Conservation (phyloP, 345 rosid species). For the Salix purpurea region DNA sequence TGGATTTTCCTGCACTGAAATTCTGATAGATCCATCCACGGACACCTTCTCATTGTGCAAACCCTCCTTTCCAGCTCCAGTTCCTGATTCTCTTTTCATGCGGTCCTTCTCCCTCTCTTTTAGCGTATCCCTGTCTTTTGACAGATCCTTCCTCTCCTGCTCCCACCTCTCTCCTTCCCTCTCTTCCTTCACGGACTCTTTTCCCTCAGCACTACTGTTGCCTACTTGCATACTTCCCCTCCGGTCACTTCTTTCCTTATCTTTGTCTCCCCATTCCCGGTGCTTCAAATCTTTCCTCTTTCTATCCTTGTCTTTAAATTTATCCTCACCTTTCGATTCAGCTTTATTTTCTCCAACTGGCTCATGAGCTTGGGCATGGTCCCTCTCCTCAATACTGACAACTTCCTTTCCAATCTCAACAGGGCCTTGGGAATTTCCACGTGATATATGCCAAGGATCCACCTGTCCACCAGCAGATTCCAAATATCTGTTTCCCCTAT, state of each 20-base stretch:
- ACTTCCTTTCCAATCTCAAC: slow-evolving; percentile 62
- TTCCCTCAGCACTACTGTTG: slow-evolving; percentile 50
- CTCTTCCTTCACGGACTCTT: slow-evolving; percentile 70
- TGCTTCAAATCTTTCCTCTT: slow-evolving; percentile 79
- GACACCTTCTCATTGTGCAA: slow-evolving; percentile 55
- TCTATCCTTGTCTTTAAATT: slow-evolving; percentile 83
- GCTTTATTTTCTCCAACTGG: slow-evolving; percentile 84
- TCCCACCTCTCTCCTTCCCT: slow-evolving; percentile 87
- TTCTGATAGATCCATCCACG: slow-evolving; percentile 60
- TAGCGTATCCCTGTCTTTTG: slow-evolving; percentile 62
- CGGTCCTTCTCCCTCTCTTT: slow-evolving; percentile 72
- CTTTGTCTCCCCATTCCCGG: slow-evolving; percentile 87
- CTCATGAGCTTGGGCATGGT: slow-evolving; percentile 54
- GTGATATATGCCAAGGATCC: slow-evolving; percentile 65
- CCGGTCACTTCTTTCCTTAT: slow-evolving; percentile 82
- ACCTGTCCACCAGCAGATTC: slow-evolving; percentile 52
- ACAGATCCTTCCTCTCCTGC: slow-evolving; percentile 69
- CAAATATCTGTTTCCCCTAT: slow-evolving; percentile 65
- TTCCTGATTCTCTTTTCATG: slow-evolving; percentile 66
- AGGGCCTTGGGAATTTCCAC: slow-evolving; percentile 48
- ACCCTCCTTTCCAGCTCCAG: slow-evolving; percentile 63
- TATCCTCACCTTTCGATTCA: slow-evolving; percentile 78
- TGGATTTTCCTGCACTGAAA: slow-evolving; percentile 54
- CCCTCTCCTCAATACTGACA: slow-evolving; percentile 51
- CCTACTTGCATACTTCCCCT: slow-evolving; percentile 53